Evolutionary conservation across 2,329 filamentous ascomycete species (phyloP).

Genomic region (Fusarium mundagurra): DNA sequence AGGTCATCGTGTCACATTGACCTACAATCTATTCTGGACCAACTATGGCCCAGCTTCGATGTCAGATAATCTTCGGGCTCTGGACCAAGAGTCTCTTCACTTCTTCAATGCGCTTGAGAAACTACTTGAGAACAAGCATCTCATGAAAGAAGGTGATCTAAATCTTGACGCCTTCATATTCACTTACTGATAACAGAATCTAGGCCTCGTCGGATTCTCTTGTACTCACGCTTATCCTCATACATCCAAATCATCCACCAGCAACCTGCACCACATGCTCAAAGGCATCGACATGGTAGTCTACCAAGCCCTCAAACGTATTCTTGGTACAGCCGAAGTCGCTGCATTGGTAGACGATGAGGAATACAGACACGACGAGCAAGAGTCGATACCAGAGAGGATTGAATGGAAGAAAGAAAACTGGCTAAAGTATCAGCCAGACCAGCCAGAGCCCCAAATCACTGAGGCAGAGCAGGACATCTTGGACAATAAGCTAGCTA

Average conservation of each 20-base stretch:
- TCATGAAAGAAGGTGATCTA: not conserved
- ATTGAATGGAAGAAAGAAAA: not conserved
- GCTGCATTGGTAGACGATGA: not conserved
- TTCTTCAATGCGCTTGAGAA: constrained; percentile 8
- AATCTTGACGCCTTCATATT: no score
- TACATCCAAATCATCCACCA: constrained; percentile 35
- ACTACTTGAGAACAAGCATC: not conserved
- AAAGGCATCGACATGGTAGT: constrained; percentile 59
- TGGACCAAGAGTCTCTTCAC: constrained; percentile 25
- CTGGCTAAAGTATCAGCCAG: no score
- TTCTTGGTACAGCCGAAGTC: not conserved
- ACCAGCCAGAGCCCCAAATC: not conserved
- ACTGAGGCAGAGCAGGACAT: not conserved
- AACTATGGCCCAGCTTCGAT: constrained; percentile 44
- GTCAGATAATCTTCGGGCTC: not conserved
- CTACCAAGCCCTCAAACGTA: constrained; percentile 43
- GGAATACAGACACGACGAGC: not conserved
- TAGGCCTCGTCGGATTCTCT: constrained; percentile 53
- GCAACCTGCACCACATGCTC: constrained; percentile 48
- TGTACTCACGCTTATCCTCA: constrained; percentile 61
- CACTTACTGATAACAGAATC: rapidly evolving
- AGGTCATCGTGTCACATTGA: constrained; percentile 62
- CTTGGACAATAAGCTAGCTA: not conserved
- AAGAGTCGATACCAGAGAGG: not conserved
- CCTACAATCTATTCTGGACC: constrained; percentile 63